Evolutionary conservation across 1,284 basidiomycete species (phyloP), one percentile per base, ranked within the genome.

Genomic region (Polyporus tsugae): DNA sequence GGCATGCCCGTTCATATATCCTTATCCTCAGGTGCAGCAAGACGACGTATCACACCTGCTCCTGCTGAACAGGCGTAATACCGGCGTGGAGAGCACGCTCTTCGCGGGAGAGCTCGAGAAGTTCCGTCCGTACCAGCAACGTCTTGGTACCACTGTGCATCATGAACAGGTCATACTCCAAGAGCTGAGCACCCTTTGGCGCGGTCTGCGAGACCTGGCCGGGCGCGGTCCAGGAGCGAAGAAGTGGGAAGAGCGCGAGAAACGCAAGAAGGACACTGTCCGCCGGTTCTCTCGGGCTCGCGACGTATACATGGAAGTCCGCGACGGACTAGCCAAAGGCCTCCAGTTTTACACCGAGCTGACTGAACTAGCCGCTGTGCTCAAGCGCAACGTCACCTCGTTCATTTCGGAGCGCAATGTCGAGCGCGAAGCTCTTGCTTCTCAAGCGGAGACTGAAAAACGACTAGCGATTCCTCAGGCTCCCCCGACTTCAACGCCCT

Each of bases 21-120:
- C 19, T 22, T 22, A 5, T 46, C 58, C 42, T 2, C 76, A 97
- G 95, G 89, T 99, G 59, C 98, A 98, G 87, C 86, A 87, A 38
- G 98, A 99, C 80, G 98, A 99, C 75, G 97, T 99, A 10, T 99
- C 97, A 0, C 96, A 98, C 77, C 85, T 98, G 0, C 87, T 99
- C 0, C 88, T 99, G 2, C 88, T 99, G 63, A 98, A 98, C 78
- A 90, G 95, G 17, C 92, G 96, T 19, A 93, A 95, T 70, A 87
- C 89, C 35, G 90, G 91, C 46, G 92, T 94, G 4, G 96, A 99
- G 74, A 91, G 94, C 0, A 88, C 94, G 0, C 85, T 99, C 19
- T 99, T 99, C 75, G 94, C 95, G 0, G 88, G 91, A 6, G 97
- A 99, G 80, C 88, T 99, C 19, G 97, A 98, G 80, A 99, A 99